phyloP scores from a whole-genome alignment of 108 stramenopile genomes.

The Thalassiosira profunda region DNA sequence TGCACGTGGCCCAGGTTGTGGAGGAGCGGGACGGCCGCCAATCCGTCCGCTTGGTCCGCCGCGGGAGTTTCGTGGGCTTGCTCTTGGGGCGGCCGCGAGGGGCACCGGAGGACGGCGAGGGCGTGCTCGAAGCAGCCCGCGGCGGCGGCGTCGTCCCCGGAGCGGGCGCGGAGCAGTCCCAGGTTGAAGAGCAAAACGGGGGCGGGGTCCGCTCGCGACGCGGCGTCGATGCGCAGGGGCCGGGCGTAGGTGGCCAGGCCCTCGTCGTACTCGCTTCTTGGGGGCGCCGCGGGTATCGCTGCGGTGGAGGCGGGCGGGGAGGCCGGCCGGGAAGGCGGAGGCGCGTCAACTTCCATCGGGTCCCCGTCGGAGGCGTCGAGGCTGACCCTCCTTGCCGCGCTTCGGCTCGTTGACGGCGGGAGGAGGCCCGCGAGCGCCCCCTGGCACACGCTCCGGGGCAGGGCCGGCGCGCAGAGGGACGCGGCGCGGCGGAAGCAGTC shows the following conservation, averaged over 20 bases:
- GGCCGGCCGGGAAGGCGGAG: not conserved
- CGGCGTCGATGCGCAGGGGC: conserved; percentile 48
- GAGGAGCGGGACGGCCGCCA: conserved; percentile 20
- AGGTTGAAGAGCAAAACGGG: conserved; percentile 60
- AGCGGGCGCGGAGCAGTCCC: conserved; percentile 36
- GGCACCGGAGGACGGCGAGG: conserved; percentile 4
- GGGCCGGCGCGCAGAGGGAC: no score
- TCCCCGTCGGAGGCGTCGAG: not conserved
- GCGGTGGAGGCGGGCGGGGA: not conserved
- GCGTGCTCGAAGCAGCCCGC: conserved; percentile 7
- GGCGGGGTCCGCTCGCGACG: not conserved
- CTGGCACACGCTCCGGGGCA: not conserved
- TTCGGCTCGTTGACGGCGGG: not conserved
- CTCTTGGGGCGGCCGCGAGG: not conserved
- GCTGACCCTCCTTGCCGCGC: not conserved
- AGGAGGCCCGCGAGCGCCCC: not conserved
- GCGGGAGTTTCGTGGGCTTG: not conserved
- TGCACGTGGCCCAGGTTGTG: conserved; percentile 29
- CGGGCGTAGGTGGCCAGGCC: conserved; percentile 54
- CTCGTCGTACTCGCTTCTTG: conserved; percentile 55
- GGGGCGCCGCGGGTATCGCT: not conserved
- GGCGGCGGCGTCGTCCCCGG: conserved; percentile 6
- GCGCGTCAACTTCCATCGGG: not conserved
- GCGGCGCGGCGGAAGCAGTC: conserved; percentile 20
- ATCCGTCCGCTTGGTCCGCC: not conserved